Percentiles rank a stretch among this genome's conserved stretches.
Conservation (phyloP, 306 rosid species). For the Prunus mira region DNA sequence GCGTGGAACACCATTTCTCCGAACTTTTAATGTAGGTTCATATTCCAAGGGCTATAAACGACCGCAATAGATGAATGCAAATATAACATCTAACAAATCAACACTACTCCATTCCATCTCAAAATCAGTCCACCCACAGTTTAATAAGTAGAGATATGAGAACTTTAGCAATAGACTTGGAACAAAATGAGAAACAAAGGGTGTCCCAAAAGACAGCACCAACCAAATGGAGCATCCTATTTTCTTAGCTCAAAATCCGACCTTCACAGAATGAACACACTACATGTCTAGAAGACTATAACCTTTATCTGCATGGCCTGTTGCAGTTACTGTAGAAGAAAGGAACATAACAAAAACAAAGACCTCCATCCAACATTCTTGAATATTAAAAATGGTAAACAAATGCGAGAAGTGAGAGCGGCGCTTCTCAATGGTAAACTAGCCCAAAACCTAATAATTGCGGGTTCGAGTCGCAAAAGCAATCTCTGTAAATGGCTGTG, state of each 20-base stretch:
- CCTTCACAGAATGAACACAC: neutral
- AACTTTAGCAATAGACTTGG: neutral
- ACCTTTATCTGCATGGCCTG: neutral
- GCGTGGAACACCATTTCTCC: too few relatives aligned
- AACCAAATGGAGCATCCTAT: neutral
- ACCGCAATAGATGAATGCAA: too few relatives aligned
- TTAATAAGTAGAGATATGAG: neutral
- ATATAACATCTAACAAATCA: too few relatives aligned
- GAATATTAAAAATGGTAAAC: constrained; percentile 31
- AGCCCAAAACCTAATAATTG: neutral
- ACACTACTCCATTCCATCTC: too few relatives aligned
- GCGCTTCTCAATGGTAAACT: neutral
- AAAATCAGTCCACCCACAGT: neutral
- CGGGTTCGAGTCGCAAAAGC: neutral
- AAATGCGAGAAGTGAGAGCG: neutral
- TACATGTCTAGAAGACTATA: neutral
- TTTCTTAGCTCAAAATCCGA: neutral
- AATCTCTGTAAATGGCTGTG: neutral
- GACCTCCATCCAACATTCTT: constrained; percentile 30
- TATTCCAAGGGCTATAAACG: too few relatives aligned
- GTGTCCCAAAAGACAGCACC: neutral
- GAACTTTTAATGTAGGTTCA: too few relatives aligned
- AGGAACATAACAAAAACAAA: constrained; percentile 15
- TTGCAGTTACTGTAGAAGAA: neutral
- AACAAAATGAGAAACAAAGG: neutral